Conservation (phyloP, 2,329 filamentous ascomycete species). For the Colletotrichum filicis region DNA sequence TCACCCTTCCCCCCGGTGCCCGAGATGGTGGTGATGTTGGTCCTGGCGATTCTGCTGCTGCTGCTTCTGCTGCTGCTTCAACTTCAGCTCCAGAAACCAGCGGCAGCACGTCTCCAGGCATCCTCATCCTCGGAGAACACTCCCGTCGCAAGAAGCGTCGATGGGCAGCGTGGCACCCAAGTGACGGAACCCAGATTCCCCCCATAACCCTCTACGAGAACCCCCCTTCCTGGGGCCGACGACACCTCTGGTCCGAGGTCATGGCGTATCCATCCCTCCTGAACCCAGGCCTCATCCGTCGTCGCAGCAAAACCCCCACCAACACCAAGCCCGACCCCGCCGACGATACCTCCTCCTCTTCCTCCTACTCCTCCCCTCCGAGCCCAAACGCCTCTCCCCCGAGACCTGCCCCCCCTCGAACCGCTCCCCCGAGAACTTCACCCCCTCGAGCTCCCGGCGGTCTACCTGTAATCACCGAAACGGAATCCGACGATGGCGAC, state of each 20-base stretch:
- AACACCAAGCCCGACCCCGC: background rate
- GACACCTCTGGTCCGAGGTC: constrained; percentile 14
- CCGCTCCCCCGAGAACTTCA: background rate
- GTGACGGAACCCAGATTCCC: background rate
- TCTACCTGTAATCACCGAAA: background rate
- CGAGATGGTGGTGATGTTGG: background rate
- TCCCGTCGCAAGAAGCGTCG: background rate
- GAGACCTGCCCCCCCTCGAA: background rate
- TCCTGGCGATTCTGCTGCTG: background rate
- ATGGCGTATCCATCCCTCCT: background rate
- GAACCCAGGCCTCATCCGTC: background rate
- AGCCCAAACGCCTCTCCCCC: background rate
- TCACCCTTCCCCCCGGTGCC: background rate
- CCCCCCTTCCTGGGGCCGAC: constrained; percentile 20
- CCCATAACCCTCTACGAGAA: background rate
- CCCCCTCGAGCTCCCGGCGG: too few species aligned
- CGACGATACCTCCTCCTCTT: background rate
- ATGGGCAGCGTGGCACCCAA: background rate
- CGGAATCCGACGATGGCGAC: background rate
- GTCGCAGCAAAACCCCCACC: background rate
- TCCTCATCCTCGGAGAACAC: background rate
- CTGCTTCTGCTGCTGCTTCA: background rate
- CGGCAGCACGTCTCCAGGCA: background rate
- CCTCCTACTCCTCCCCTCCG: background rate
- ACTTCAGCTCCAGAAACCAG: background rate